These are phyloP conservation scores for Phytophthora colocasiae DNA, from an alignment of 352 stramenopile species.

Conservation along the genomic window DNA sequence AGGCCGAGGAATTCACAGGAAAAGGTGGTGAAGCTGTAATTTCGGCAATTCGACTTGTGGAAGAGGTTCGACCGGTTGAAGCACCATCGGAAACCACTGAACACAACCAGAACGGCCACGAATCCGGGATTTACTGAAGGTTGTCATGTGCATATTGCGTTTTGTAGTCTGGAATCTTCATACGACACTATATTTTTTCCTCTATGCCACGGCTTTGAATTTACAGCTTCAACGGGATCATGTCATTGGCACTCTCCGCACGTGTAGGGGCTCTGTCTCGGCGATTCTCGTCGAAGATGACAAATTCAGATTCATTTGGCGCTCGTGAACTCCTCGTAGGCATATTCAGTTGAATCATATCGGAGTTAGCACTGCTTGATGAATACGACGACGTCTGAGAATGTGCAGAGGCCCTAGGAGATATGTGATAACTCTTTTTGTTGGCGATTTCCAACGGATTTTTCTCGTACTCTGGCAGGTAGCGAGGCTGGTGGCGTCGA, in stretches of 20 bases:
- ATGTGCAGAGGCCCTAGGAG: constrained; percentile 11
- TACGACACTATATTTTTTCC: constrained; percentile 11
- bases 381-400: constrained; percentile 34
- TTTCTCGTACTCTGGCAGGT: constrained; percentile 23
- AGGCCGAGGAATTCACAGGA: constrained; percentile 13
- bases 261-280: constrained; percentile 19
- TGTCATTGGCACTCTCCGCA: constrained; percentile 47
- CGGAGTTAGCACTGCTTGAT: constrained; percentile 24
- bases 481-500: constrained; percentile 14
- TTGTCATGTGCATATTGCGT: constrained; percentile 1
- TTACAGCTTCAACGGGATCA: constrained; percentile 65
- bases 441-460: constrained; percentile 11
- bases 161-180: constrained; percentile 13
- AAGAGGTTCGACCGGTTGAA: constrained; percentile 22
- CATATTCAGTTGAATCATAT: constrained; percentile 29
- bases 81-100: background rate
- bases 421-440: constrained; percentile 29
- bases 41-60: constrained; percentile 2
- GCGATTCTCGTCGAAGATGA: constrained; percentile 48
- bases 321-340: background rate
- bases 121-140: constrained; percentile 11
- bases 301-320: constrained; percentile 45
- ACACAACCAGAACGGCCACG: constrained; percentile 10
- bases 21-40: constrained; percentile 4
- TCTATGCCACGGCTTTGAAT: background rate